phyloP scores from a whole-genome alignment of 1,284 basidiomycete species.

The Malassezia cuniculi region DNA sequence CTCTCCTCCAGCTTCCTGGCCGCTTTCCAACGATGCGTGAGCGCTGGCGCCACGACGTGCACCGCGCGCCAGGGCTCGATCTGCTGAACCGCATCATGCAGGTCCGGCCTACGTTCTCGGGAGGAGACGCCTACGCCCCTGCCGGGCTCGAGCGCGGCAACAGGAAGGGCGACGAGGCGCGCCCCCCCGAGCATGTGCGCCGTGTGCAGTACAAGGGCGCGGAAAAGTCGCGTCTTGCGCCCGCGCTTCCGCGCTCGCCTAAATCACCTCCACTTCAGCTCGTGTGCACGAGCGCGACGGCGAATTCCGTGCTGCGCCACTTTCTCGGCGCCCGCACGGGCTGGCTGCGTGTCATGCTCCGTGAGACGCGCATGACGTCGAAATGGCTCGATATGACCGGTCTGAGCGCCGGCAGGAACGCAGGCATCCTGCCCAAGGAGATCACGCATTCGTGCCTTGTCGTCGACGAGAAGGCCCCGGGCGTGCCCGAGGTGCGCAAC shows the following conservation, averaged over 20 bases:
- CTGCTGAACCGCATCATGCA: conserved; percentile 34
- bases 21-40: conserved; percentile 35
- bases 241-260: conserved; percentile 13
- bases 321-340: conserved; percentile 41
- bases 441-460: conserved; percentile 38
- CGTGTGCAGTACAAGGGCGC: conserved; percentile 27
- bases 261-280: conserved; percentile 34
- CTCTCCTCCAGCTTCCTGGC: conserved; percentile 34
- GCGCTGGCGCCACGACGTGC: conserved; percentile 32
- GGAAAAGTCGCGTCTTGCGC: conserved; percentile 14
- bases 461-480: conserved; percentile 20
- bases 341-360: conserved; percentile 36
- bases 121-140: conserved; percentile 24
- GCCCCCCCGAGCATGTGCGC: conserved; percentile 27
- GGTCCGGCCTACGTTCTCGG: conserved; percentile 26
- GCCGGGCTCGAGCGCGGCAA: conserved; percentile 33
- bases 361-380: conserved; percentile 20
- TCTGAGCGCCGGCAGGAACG: conserved; percentile 17
- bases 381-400: conserved; percentile 41
- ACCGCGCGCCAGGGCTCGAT: conserved; percentile 31
- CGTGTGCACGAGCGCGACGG: conserved; percentile 34
- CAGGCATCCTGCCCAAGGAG: conserved; percentile 23
- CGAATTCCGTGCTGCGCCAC: conserved; percentile 41
- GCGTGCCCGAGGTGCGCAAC: neutral
- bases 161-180: conserved; percentile 19